Conservation (phyloP, 331 rosid species). For the Telfairia occidentalis region DNA sequence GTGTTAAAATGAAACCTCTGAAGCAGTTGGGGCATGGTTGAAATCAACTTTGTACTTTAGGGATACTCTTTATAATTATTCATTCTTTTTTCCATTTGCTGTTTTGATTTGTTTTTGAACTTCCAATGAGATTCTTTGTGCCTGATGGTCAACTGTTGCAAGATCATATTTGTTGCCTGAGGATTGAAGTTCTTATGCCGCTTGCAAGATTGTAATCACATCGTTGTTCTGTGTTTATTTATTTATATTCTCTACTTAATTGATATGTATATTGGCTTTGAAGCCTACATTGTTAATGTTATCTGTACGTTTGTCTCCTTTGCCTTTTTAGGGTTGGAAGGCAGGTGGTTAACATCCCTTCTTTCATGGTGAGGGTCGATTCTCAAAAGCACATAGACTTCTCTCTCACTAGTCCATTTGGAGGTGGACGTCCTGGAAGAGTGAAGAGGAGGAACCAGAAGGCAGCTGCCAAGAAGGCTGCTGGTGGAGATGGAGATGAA, state of each 20-base stretch:
- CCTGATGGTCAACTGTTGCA: background rate
- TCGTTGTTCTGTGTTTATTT: background rate
- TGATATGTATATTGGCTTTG: background rate
- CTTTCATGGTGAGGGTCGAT: conserved; percentile 17
- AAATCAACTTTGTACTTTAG: background rate
- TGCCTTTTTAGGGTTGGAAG: conserved; percentile 11
- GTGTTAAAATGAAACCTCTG: background rate
- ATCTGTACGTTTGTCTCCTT: background rate
- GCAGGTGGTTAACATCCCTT: conserved; percentile 11
- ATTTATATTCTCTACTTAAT: background rate
- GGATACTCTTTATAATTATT: background rate
- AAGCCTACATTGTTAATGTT: background rate
- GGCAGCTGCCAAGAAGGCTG: conserved; percentile 17
- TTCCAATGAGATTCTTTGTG: background rate
- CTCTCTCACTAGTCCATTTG: conserved; percentile 13
- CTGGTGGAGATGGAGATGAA: conserved; percentile 17
- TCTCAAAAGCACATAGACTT: conserved; percentile 17
- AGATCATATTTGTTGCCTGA: background rate
- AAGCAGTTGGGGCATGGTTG: background rate
- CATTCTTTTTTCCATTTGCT: background rate
- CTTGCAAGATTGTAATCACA: background rate
- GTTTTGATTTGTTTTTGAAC: background rate
- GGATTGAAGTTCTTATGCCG: background rate
- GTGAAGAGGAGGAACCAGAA: conserved; percentile 18
- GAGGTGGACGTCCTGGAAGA: conserved; percentile 13